phyloP scores from a whole-genome alignment of 805 yeast species.

The Blastobotrys terrestris region DNA sequence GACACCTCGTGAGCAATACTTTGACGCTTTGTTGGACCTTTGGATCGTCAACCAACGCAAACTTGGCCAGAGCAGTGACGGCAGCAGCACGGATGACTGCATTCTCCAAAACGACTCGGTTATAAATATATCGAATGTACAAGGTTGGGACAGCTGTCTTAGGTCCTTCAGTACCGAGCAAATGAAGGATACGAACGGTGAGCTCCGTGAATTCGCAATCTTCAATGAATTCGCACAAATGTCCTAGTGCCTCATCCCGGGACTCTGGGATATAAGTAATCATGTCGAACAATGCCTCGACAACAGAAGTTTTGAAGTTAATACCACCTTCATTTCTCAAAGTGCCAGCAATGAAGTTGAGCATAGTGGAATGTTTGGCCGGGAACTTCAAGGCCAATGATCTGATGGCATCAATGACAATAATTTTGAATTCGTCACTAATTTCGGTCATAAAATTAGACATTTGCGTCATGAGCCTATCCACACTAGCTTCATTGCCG shows the following conservation, averaged over 20 bases:
- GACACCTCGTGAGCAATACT: conserved; percentile 73
- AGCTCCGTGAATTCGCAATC: conserved; percentile 96
- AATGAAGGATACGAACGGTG: conserved; percentile 84
- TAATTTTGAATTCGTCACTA: conserved; percentile 90
- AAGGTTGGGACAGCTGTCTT: conserved; percentile 75
- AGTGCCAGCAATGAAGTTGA: conserved; percentile 72
- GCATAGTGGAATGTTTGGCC: conserved; percentile 74
- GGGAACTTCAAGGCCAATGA: conserved; percentile 92
- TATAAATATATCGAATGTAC: conserved; percentile 92
- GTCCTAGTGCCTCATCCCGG: conserved; percentile 74
- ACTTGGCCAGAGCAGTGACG: conserved; percentile 84
- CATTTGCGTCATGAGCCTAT: conserved; percentile 80
- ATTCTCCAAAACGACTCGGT: conserved; percentile 93
- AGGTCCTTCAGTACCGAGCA: conserved; percentile 94
- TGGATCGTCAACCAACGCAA: conserved; percentile 69
- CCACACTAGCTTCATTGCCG: conserved; percentile 84
- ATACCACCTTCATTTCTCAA: conserved; percentile 89
- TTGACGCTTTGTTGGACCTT: conserved; percentile 61
- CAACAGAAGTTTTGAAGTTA: conserved; percentile 75
- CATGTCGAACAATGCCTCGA: conserved; percentile 89
- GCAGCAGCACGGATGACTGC: conserved; percentile 95
- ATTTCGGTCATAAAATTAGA: conserved; percentile 87
- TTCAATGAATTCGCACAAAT: conserved; percentile 93
- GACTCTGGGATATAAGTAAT: conserved; percentile 82
- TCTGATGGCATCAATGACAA: conserved; percentile 91